These are phyloP conservation scores for Coniosporium apollinis DNA, from an alignment of 495 filamentous ascomycete genomes.

Conservation along the genomic window DNA sequence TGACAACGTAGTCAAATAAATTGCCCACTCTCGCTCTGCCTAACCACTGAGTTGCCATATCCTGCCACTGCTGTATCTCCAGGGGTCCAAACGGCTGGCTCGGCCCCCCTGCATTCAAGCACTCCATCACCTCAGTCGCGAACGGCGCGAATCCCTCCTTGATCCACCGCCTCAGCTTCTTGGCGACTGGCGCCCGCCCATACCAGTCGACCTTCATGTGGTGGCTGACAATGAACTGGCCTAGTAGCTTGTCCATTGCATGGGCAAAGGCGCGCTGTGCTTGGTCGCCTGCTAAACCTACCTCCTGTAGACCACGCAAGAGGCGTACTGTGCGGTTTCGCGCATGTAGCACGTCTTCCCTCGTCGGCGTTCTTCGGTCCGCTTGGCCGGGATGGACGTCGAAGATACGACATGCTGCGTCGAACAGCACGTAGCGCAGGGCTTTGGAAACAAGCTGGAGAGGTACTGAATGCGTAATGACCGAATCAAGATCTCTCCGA, in stretches of 20 bases:
- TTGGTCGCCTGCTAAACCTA: slow-evolving; percentile 57
- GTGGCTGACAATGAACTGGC: slow-evolving; percentile 13
- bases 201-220: slow-evolving; percentile 22
- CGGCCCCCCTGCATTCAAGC: slow-evolving; percentile 2
- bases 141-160: slow-evolving; percentile 12
- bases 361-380: no score
- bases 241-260: slow-evolving; percentile 23
- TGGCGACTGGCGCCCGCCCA: slow-evolving; percentile 31
- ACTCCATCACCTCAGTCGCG: slow-evolving; percentile 5
- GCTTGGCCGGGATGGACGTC: no score
- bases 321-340: no score
- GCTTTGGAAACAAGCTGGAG: no score
- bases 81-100: slow-evolving; percentile 3
- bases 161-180: slow-evolving; percentile 40
- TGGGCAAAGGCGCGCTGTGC: slow-evolving; percentile 59
- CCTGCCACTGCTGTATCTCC: slow-evolving; percentile 43
- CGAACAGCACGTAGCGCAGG: no score
- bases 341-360: no score
- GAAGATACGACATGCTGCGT: no score
- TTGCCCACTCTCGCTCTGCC: slow-evolving; percentile 63
- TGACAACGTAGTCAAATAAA: slow-evolving; percentile 74
- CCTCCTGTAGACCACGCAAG: slow-evolving; percentile 42
- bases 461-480: no score
- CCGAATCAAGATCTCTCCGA: no score
- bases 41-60: slow-evolving; percentile 61